Evolutionary conservation across 495 filamentous ascomycete species (phyloP).

Genomic region (Talaromyces nanjingensis): DNA sequence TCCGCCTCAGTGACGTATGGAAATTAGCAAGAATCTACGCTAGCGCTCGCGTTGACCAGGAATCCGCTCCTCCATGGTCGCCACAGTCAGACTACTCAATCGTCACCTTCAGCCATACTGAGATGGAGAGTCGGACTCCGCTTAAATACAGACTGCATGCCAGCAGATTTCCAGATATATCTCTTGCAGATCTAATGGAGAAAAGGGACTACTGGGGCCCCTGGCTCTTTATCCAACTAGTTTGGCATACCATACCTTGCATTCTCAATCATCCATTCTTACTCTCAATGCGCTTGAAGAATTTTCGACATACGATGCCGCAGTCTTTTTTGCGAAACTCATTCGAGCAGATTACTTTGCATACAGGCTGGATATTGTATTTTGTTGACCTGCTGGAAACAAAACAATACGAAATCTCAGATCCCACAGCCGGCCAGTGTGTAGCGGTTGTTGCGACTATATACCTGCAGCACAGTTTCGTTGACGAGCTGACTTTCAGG

Average conservation of each 20-base stretch:
- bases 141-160: constrained; percentile 33
- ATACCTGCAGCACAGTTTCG: no score
- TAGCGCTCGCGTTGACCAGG: constrained; percentile 19
- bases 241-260: constrained; percentile 36
- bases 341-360: no score
- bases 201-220: constrained; percentile 37
- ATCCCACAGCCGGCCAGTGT: no score
- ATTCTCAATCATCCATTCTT: constrained; percentile 39
- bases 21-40: constrained; percentile 33
- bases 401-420: no score
- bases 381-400: no score
- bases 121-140: constrained; percentile 35
- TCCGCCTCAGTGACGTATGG: constrained; percentile 34
- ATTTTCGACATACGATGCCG: constrained; percentile 13
- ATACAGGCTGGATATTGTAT: no score
- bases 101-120: constrained; percentile 33
- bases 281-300: constrained; percentile 33
- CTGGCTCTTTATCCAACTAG: constrained; percentile 36
- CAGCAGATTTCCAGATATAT: constrained; percentile 29
- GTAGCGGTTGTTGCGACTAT: no score
- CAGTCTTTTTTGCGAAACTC: no score
- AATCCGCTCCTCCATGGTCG: constrained; percentile 34
- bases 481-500: no score
- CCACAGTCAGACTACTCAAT: constrained; percentile 34
- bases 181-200: constrained; percentile 23